Base-by-base conservation (phyloP, 2,329 filamentous ascomycete genomes). In the Fusarium bulbicola region DNA sequence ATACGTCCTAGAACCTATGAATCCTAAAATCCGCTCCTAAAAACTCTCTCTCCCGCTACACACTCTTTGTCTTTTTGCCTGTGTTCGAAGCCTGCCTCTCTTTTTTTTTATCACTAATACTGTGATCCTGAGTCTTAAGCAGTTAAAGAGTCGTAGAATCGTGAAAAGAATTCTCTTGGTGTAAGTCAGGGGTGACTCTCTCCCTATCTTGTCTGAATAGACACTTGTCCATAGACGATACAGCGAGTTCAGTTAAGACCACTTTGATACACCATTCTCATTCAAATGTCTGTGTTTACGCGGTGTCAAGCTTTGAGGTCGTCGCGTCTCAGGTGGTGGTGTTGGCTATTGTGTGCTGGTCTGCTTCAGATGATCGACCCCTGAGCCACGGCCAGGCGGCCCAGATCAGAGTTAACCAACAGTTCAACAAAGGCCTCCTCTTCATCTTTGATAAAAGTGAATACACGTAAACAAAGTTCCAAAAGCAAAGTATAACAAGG, bases 1-100 rank as follows among this genome's bases (percentile, higher is more conserved):
- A 64, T 62, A 26, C 24, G 14, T 49, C 54, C 61, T 63, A 50
- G 24, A 60, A 63, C 37, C 54, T 63, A 60, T 14, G 11, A 46
- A 60, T 39, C 28, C 24, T 40, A 56, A 60, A 50, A 62, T 36
- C 49, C 57, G 50, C 43, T 39, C 66, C 57, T 69, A 68, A 28
- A 62, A 59, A 59, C 34, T 21, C 42, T 68, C 15, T 53, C 63
- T 36, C 39, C 64, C 50, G 49, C 66, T 63, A 30, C 39, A 26
- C 18, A 20, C 57, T 68, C 39, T 42, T 49, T 16, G 26, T 45
- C 47, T 50, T 67, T 59, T 67, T 67, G 53, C 26, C 24, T 15
- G 0, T 13, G 32, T 40, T 59, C 42, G 60, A 60, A 46, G 3
- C 16, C 15, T 4, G 7, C 2, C 15, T 13, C 14, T n/a, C 24